Base-by-base conservation (phyloP, 306 rosid species). In the Vigna unguiculata region DNA sequence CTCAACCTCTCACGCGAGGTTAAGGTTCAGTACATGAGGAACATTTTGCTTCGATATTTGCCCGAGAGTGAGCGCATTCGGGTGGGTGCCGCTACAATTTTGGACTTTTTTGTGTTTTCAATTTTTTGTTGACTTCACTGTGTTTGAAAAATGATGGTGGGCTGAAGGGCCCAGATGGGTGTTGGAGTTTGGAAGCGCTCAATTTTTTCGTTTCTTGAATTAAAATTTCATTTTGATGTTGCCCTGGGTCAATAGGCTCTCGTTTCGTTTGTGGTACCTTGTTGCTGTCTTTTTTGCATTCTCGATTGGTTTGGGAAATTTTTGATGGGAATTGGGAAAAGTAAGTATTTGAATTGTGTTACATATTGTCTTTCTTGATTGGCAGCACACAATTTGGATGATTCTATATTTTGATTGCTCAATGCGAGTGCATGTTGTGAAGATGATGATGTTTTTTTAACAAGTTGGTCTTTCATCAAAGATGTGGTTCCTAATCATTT, bases 21-120 rank as follows among this genome's bases (percentile, higher is more conserved):
- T 60, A 95, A 95, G 85, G 89, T 85, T 76, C 90, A 84, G 21
- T 89, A 86, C 80, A 89, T 95, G 97, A 85, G 87, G 60, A 81
- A 70, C 82, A 89, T 92, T 72, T 87, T 95, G 10, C 85, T 74
- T 61, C 91, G 89, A 1, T 95, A 95, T 85, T 81, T 86, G 5
- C 87, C 95, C 9, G 88, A 89, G 16, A 87, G 71, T 9, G 97
- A 95, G 70, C 96, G 97, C 74, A 46, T 47, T 75, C 96, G 97
- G 66, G 99, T 95, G 59, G n/a, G 86, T 52, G 0, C 30, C 14
- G 24, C 19, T 12, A 2, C 1, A 49, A 20, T 17, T 61, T 63
- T 51, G 9, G 6, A 47, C 0, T 34, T 22, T 34, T 22, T 32
- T 62, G 16, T 14, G 1, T 1, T 17, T 32, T 34, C 14, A 20